These are phyloP conservation scores for Fusarium ramigenum DNA, from an alignment of 2,329 filamentous ascomycete genomes.

Conservation along the genomic window DNA sequence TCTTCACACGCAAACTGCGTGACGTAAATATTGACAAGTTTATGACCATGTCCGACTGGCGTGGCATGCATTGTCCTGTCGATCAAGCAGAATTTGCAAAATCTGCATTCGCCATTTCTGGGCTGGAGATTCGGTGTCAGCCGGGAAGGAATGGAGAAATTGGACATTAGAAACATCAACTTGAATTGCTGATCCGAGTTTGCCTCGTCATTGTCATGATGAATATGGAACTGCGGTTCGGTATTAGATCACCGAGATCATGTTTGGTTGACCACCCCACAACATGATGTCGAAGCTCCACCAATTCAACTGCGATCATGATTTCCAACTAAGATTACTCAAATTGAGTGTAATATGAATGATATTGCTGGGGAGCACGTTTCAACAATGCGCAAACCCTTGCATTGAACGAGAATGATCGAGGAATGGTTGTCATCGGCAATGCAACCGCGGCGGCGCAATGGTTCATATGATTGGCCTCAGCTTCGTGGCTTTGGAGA, in stretches of 20 bases:
- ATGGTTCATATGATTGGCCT: constrained; percentile 21
- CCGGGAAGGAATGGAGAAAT: neutral
- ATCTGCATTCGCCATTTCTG: neutral
- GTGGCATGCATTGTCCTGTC: neutral
- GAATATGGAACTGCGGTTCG: constrained; percentile 12
- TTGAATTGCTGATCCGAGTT: constrained; percentile 27
- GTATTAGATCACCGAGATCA: constrained; percentile 35
- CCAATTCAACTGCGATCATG: constrained; percentile 27
- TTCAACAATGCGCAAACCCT: constrained; percentile 11
- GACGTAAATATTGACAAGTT: neutral
- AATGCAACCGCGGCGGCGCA: constrained; percentile 23
- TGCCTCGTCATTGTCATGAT: constrained; percentile 22
- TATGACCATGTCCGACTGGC: neutral
- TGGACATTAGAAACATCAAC: neutral
- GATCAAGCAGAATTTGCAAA: neutral
- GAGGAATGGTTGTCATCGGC: constrained; percentile 26
- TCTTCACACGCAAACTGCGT: neutral
- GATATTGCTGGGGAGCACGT: constrained; percentile 5
- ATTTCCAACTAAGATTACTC: constrained; percentile 5
- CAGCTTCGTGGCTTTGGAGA: constrained; percentile 4
- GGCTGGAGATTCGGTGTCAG: neutral
- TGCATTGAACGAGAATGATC: constrained; percentile 15
- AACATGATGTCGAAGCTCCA: constrained; percentile 31
- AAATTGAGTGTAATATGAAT: constrained; percentile 2
- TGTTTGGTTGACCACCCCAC: constrained; percentile 15